phyloP scores from a whole-genome alignment of 306 rosid species.

The Malus asiatica region DNA sequence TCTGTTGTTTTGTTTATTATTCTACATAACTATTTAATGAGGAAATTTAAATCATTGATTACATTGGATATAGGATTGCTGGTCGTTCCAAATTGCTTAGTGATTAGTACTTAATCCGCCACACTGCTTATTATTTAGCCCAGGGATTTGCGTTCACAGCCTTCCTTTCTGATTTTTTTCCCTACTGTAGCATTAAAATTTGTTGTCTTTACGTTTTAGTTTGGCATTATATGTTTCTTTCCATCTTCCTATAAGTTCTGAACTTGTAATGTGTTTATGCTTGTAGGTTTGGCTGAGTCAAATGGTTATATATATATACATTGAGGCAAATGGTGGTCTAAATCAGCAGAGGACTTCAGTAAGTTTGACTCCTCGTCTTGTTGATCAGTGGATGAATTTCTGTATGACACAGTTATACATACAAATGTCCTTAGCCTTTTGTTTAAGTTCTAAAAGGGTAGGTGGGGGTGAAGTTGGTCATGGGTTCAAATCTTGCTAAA shows the following conservation, averaged over 20 bases:
- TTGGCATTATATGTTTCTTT: neutral
- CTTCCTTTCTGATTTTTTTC: neutral
- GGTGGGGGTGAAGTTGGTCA: no score
- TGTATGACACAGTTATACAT: no score
- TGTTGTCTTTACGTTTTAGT: neutral
- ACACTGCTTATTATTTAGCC: neutral
- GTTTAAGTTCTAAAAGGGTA: no score
- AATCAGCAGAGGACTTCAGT: slow-evolving; percentile 98
- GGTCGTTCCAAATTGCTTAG: neutral
- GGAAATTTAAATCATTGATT: neutral
- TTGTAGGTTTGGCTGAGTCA: slow-evolving; percentile 68
- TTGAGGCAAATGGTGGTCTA: slow-evolving; percentile 97
- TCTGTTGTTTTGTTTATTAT: neutral
- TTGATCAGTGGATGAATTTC: no score
- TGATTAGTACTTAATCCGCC: neutral
- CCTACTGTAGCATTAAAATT: neutral
- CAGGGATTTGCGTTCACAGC: neutral
- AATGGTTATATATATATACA: slow-evolving; percentile 88
- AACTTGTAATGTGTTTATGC: slow-evolving; percentile 4
- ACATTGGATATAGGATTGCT: neutral
- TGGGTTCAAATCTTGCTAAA: no score
- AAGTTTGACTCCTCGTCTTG: slow-evolving; percentile 25
- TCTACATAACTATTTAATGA: neutral
- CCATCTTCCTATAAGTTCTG: slow-evolving; percentile 3
- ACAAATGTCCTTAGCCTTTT: no score